Percentiles rank a stretch among this genome's conserved stretches.
phyloP scores from a whole-genome alignment of 1,139 yeast genomes.

The Nematodospora anomalae region DNA sequence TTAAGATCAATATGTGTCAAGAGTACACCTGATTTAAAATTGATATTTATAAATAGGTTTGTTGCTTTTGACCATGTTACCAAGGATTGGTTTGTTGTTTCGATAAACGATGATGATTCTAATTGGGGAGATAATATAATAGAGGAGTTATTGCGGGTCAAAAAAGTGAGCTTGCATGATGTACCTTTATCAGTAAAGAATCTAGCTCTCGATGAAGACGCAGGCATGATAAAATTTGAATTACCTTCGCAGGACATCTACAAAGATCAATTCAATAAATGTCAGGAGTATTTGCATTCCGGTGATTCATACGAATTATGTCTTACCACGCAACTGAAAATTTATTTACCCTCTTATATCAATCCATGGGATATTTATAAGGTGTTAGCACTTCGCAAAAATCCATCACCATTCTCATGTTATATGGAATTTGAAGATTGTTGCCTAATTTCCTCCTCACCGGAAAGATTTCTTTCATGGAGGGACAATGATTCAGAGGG shows the following conservation, averaged over 20 bases:
- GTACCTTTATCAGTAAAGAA: conserved; percentile 31
- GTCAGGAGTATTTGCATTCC: conserved; percentile 67
- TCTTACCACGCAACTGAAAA: conserved; percentile 74
- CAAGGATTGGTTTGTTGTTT: conserved; percentile 53
- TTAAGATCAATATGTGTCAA: conserved; percentile 30
- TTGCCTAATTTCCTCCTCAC: conserved; percentile 80
- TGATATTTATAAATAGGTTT: conserved; percentile 69
- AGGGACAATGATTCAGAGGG: conserved; percentile 28
- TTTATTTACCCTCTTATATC: conserved; percentile 47
- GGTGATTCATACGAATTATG: conserved; percentile 97
- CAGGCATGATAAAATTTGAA: conserved; percentile 33
- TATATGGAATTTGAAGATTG: conserved; percentile 75
- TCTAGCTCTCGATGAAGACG: conserved; percentile 22
- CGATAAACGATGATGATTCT: conserved; percentile 38
- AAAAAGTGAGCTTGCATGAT: conserved; percentile 17
- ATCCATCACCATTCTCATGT: conserved; percentile 93
- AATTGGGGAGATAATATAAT: conserved; percentile 35
- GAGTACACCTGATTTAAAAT: conserved; percentile 68
- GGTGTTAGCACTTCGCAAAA: conserved; percentile 57
- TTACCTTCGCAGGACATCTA: conserved; percentile 61
- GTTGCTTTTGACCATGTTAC: conserved; percentile 54
- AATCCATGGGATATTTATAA: conserved; percentile 81
- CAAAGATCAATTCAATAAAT: conserved; percentile 52
- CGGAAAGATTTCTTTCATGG: conserved; percentile 92
- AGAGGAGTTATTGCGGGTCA: conserved; percentile 14